These are phyloP conservation scores for Neolentinus lepideus DNA, from an alignment of 1,284 basidiomycete genomes.

Conservation along the genomic window DNA sequence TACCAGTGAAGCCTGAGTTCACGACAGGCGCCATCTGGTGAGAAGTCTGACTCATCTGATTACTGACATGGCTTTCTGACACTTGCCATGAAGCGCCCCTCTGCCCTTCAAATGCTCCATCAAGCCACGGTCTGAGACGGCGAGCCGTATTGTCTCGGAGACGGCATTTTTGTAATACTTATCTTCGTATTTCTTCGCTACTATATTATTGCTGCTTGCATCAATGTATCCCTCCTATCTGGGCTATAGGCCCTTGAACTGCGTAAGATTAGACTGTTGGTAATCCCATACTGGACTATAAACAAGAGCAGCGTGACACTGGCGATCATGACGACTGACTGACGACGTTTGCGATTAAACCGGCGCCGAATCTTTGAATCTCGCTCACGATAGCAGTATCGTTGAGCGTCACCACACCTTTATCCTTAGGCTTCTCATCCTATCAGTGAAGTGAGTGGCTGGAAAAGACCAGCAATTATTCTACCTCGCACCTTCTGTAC, in stretches of 20 bases:
- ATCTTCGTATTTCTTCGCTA: neutral
- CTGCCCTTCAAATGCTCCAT: neutral
- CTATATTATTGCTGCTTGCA: too few relatives aligned
- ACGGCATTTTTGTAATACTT: neutral
- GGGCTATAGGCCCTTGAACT: too few relatives aligned
- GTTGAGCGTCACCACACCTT: slow-evolving; percentile 69
- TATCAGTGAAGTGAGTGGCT: slow-evolving; percentile 16
- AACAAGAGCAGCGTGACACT: neutral
- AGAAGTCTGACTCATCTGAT: neutral
- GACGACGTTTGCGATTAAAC: slow-evolving; percentile 52
- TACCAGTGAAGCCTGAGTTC: neutral
- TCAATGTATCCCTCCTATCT: too few relatives aligned
- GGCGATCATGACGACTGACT: slow-evolving; percentile 17
- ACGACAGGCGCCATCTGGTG: slow-evolving; percentile 1
- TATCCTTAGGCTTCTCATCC: slow-evolving; percentile 43
- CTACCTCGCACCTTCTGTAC: slow-evolving; percentile 21
- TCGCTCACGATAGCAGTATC: slow-evolving; percentile 66
- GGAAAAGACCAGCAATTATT: slow-evolving; percentile 9
- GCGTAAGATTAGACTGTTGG: too few relatives aligned
- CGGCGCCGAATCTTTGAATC: slow-evolving; percentile 72
- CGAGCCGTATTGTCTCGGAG: neutral
- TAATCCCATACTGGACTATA: too few relatives aligned
- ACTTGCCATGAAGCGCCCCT: neutral
- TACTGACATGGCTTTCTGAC: neutral
- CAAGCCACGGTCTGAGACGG: neutral